Conservation (phyloP, 306 rosid species). For the Malus asiatica region DNA sequence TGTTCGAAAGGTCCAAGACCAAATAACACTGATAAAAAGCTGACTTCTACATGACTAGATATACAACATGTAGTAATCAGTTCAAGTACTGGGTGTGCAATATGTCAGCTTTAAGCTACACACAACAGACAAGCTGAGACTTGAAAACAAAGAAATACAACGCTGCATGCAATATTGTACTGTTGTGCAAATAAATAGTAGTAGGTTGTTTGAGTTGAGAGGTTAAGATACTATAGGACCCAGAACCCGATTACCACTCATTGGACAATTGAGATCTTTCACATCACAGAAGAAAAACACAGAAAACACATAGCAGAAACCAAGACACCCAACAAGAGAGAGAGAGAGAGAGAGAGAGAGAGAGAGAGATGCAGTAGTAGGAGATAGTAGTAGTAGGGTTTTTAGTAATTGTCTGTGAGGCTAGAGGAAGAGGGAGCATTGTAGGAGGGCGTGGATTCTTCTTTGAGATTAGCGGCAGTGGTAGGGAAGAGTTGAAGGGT, state of each 20-base stretch:
- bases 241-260: slow-evolving; percentile 17
- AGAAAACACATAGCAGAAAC: slow-evolving; percentile 15
- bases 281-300: not conserved
- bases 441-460: slow-evolving; percentile 30
- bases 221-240: slow-evolving; percentile 6
- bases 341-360: slow-evolving; percentile 8
- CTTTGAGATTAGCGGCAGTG: slow-evolving; percentile 45
- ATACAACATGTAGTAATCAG: not conserved
- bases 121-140: slow-evolving; percentile 13
- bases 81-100: slow-evolving; percentile 4
- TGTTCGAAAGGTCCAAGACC: slow-evolving; percentile 27
- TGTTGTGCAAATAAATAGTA: not conserved
- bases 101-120: slow-evolving; percentile 19
- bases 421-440: not conserved
- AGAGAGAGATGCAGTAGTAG: not conserved
- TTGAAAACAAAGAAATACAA: not conserved
- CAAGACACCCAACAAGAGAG: slow-evolving; percentile 17
- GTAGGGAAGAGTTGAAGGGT: slow-evolving; percentile 89
- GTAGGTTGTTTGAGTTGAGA: not conserved
- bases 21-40: slow-evolving; percentile 12
- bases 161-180: not conserved
- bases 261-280: slow-evolving; percentile 31
- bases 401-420: not conserved
- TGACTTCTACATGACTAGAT: slow-evolving; percentile 14
- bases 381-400: not conserved